Evolutionary conservation across 345 rosid species (phyloP), one percentile per base, ranked within the genome.

Genomic region (Ricinus communis): DNA sequence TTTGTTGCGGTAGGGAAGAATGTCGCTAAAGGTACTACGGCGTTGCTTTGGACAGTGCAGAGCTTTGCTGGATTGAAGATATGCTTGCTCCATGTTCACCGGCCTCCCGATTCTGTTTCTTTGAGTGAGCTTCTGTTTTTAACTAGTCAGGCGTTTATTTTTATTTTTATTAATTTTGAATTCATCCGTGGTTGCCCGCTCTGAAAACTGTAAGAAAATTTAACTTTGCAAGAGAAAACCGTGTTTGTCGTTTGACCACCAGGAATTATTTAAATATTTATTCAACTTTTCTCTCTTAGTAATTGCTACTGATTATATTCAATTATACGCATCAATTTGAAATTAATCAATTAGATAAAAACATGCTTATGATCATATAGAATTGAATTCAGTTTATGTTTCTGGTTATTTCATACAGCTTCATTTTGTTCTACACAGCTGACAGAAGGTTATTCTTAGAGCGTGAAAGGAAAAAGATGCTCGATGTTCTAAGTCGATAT

Each of bases 1-100:
- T 91, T 83, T 63, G 94, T 91, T 30, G 96, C 96, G 46, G 93
- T 93, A 74, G 90, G 94, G 61, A 85, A 85, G 69, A 85, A 84
- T 40, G 81, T 88, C 24, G 88, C 84, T 80, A 83, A 86, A 69
- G 77, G 85, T 81, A 87, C 80, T 69, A 61, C 84, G 57, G 81
- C 89, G 55, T 69, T 93, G 69, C 58, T 77, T 53, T 93, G 98
- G 98, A 90, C 91, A 38, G 76, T 83, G 52, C 81, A 79, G 52
- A 88, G 76, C 76, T 91, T 93, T 65, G 54, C 77, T 14, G 89
- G 89, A 64, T 88, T 87, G 83, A 87, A 73, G 85, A 87, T 93
- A 52, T 88, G 94, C 55, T 56, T 93, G 77, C 87, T 93, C 68
- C 88, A 93, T 21, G 94, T 93, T 63, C 96, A 90, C 70, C 85